Evolutionary conservation across 352 stramenopile species (phyloP), one percentile per base, ranked within the genome.

Genomic region (Phytophthora pini): DNA sequence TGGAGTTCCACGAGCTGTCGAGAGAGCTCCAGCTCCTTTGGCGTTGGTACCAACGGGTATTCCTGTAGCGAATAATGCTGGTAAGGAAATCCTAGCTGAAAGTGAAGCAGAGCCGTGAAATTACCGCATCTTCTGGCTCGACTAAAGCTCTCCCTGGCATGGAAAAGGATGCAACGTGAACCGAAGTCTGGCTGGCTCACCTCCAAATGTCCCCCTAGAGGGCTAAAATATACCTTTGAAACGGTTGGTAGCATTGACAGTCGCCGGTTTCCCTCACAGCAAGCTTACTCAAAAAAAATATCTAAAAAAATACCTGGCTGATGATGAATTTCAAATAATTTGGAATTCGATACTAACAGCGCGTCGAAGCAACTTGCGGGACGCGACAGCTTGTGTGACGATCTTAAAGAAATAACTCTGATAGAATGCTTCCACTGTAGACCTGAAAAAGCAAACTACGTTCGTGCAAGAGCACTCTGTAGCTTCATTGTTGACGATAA

Each of bases 1-100:
- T 92, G 82, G 27, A 92, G 56, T 2, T 75, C 73, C 5, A 92
- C 67, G 5, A 93, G 72, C 41, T 91, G 80, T 1, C 80, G 76
- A 24, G 82, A 90, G 2, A 93, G 68, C 51, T 88, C 82, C 20
- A 90, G 65, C 55, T 92, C 85, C 29, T 93, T 89, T 8, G 82
- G 82, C 17, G 85, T 93, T 34, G 85, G 82, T 4, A 93, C 82
- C 6, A 79, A 65, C 15, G 85, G 82, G 36, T 93, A 93, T 48
- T 82, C 76, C 84, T 93, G 53, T 13, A 46, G 39, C 15, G n/a
- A 20, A 11, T 26, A 60, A 51, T 15, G 4, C 12, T 46, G 32
- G 22, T 45, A 44, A 11, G 56, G 36, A 20, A 43, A 43, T 8
- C 26, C 3, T 24, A 46, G 22, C 9, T 36, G 9, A 4, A 36